Conservation (phyloP, 768 basidiomycete genomes). For the Leccinum boreale region DNA sequence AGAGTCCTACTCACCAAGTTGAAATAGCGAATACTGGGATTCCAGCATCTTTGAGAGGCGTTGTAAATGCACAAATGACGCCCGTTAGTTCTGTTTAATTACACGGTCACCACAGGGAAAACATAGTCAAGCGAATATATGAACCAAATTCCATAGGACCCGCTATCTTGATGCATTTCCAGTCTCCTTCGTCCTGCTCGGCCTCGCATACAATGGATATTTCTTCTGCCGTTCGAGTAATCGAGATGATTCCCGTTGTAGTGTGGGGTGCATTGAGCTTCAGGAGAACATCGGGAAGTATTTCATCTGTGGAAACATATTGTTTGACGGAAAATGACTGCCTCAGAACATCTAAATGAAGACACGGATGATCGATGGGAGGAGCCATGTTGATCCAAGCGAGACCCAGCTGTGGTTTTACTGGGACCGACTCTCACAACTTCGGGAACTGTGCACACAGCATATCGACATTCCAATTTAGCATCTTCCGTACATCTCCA, state of each 20-base stretch:
- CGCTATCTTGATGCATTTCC: constrained; percentile 59
- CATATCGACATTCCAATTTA: not conserved
- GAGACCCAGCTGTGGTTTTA: not conserved
- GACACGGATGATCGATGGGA: constrained; percentile 42
- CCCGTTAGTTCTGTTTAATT: constrained; percentile 48
- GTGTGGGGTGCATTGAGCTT: constrained; percentile 29
- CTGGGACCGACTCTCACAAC: not conserved
- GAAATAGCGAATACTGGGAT: constrained; percentile 60
- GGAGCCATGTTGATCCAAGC: constrained; percentile 34
- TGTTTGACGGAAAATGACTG: constrained; percentile 47
- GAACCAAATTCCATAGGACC: constrained; percentile 68
- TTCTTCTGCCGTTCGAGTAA: constrained; percentile 60
- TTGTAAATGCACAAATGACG: constrained; percentile 50
- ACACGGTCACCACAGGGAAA: not conserved
- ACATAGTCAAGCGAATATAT: not conserved
- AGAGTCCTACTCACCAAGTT: constrained; percentile 47
- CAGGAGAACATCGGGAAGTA: constrained; percentile 27
- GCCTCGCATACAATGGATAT: constrained; percentile 55
- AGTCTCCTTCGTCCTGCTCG: constrained; percentile 39
- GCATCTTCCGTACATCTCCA: not conserved
- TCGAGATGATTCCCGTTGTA: constrained; percentile 43
- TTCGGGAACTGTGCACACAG: not conserved
- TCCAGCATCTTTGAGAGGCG: constrained; percentile 48
- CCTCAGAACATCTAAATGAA: constrained; percentile 46
- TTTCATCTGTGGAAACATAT: constrained; percentile 29